Evolutionary conservation across 1,284 basidiomycete genomes (phyloP).

Genomic region (Fomitopsis betulina): DNA sequence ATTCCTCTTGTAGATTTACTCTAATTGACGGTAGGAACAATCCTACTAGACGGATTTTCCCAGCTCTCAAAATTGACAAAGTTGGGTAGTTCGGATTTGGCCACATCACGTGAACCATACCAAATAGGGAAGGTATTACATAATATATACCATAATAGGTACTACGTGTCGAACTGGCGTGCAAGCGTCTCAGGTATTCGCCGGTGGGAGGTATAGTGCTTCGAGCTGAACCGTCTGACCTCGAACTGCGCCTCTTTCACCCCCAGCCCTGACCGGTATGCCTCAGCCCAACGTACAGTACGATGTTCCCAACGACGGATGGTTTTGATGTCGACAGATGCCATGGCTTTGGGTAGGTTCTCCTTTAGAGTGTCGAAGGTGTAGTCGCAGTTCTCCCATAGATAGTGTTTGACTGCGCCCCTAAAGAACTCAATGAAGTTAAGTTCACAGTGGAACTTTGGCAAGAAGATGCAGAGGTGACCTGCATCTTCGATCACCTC

Average conservation of each 20-base stretch:
- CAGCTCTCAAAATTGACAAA: neutral
- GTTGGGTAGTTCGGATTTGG: neutral
- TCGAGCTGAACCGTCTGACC: neutral
- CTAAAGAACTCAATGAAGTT: constrained; percentile 4
- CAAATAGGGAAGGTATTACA: neutral
- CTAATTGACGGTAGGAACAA: neutral
- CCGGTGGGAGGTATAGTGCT: neutral
- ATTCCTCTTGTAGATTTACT: neutral
- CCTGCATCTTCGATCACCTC: constrained; percentile 24
- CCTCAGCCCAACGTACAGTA: neutral
- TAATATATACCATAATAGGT: neutral
- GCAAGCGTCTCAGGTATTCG: neutral
- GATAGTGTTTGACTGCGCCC: constrained; percentile 2
- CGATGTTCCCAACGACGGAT: constrained; percentile 1
- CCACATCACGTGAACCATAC: neutral
- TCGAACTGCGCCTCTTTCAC: neutral
- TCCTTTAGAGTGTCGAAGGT: constrained; percentile 18
- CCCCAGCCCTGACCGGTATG: neutral
- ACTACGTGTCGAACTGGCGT: neutral
- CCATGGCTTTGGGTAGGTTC: constrained; percentile 17
- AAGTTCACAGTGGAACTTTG: constrained; percentile 3
- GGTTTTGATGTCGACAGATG: constrained; percentile 9
- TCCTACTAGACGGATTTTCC: neutral
- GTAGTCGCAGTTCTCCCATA: constrained; percentile 23
- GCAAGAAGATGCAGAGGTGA: constrained; percentile 7